Base-by-base conservation (phyloP, 306 rosid genomes). In the Fagus sylvatica region DNA sequence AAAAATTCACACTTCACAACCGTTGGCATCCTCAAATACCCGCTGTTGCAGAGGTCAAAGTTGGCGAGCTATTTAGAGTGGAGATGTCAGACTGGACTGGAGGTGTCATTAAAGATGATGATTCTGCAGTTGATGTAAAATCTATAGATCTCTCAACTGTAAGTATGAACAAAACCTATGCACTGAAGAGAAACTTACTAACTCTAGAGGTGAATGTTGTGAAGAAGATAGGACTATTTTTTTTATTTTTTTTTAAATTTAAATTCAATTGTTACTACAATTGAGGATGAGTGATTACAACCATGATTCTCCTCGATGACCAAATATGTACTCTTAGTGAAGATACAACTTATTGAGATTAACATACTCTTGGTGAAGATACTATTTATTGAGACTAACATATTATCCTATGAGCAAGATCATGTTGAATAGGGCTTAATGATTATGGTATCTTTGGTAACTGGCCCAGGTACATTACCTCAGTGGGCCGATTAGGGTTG, bases 81-180 rank as follows among this genome's bases (percentile, higher is more conserved):
- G 96, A 91, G 79, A 91, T 90, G 96, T 85, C 90, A 34, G 98
- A 90, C 34, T 91, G 98, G 94, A 94, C 96, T 2, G 96, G 90
- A 39, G 93, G 97, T 71, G 80, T 84, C 73, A 76, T 91, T 22
- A 84, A 85, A 76, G 96, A 87, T 72, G 86, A 91, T 70, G 83
- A 84, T 73, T 89, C 97, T 64, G 89, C 97, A 36, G 82, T 80
- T 10, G 96, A 89, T 79, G 60, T 91, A 67, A 88, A 94, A 83
- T 74, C 62, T 40, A 39, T 87, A 49, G 90, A 94, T 81, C 94
- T 89, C 74, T 86, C 97, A 10, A 28, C 79, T 75, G 96, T 94
- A 83, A 91, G 98, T 84, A 59, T 49, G 54, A 37, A 16, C 49
- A 53, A 54, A n/a, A 70, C 42, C 15, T 60, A n/a, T 60, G 42